Evolutionary conservation across 345 rosid species (phyloP), one percentile per base, ranked within the genome.

Genomic region (Acer negundo): DNA sequence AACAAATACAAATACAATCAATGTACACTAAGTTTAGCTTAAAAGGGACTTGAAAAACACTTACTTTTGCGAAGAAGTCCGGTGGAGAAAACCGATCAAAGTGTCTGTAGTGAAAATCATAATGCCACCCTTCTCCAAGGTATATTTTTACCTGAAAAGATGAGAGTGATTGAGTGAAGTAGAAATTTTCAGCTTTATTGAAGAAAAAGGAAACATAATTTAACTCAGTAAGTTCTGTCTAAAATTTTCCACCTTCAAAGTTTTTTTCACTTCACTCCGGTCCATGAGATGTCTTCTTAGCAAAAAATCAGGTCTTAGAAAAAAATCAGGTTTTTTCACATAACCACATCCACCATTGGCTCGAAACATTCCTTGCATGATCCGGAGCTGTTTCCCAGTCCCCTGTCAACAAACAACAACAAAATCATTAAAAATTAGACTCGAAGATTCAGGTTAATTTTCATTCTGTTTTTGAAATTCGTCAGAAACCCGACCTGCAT

Each of bases 321-420:
- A 83, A 81, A 91, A 69, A 53, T 86, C 87, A 17, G 95, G 98
- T 72, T 95, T 93, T 84, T 91, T 95, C 71, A 93, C 86, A 81
- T 86, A 93, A 23, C 98, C 98, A 61, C 97, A 91, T 69, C 94
- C 93, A 1, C 95, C 97, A 56, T 94, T 94, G 28, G 88, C 95
- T 85, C 84, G 87, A 70, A 93, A 95, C 97, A 93, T 88, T 65
- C 97, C 97, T 74, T 93, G 94, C 97, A 95, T 95, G 76, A 84
- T 75, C 97, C 93, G 90, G 17, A 95, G 87, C 62, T 85, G 78
- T 81, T 82, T 88, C 76, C 93, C 97, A 49, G 82, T 59, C 55
- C 95, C 91, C 97, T 94, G 83, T 49, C 71, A 73, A 47, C 24
- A 58, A 58, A n/a, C 11, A 58, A 20, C 22, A 58, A 53, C n/a